Evolutionary conservation across 192 early-diverging fungal species (phyloP).

Genomic region (Paraglomus occultum): DNA sequence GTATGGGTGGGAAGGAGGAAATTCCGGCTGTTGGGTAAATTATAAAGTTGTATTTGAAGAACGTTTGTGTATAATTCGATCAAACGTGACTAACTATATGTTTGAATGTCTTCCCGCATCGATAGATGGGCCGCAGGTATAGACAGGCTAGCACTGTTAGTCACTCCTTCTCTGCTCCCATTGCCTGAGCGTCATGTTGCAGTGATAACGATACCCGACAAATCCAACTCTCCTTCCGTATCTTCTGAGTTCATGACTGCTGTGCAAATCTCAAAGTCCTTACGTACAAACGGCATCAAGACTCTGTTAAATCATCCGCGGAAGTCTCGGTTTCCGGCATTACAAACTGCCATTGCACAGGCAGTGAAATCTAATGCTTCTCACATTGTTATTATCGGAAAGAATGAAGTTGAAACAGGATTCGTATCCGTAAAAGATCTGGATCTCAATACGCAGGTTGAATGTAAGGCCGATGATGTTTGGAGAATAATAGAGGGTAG

Average conservation of each 20-base stretch:
- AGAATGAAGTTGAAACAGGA: slow-evolving; percentile 32
- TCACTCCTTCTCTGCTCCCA: slow-evolving; percentile 25
- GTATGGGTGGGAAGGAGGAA: slow-evolving; percentile 51
- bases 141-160: slow-evolving; percentile 53
- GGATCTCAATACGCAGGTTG: slow-evolving; percentile 23
- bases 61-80: background rate
- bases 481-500: too few species aligned
- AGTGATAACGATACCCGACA: slow-evolving; percentile 35
- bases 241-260: background rate
- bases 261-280: slow-evolving; percentile 22
- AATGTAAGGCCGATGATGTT: slow-evolving; percentile 6
- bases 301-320: slow-evolving; percentile 17
- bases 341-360: slow-evolving; percentile 32
- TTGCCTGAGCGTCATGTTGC: slow-evolving; percentile 29
- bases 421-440: slow-evolving; percentile 33
- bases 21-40: slow-evolving; percentile 50
- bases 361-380: slow-evolving; percentile 38
- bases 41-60: background rate
- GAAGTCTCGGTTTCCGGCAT: slow-evolving; percentile 15
- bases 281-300: slow-evolving; percentile 15
- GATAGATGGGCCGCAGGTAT: slow-evolving; percentile 65
- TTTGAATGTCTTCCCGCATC: too few species aligned
- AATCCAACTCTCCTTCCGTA: background rate
- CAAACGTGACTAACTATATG: background rate
- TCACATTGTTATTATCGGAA: slow-evolving; percentile 38